A percentile compares a stretch with the other conserved stretches of the same genome.
phyloP scores from a whole-genome alignment of 192 early-diverging fungal genomes.

The Coemansia sp. region DNA sequence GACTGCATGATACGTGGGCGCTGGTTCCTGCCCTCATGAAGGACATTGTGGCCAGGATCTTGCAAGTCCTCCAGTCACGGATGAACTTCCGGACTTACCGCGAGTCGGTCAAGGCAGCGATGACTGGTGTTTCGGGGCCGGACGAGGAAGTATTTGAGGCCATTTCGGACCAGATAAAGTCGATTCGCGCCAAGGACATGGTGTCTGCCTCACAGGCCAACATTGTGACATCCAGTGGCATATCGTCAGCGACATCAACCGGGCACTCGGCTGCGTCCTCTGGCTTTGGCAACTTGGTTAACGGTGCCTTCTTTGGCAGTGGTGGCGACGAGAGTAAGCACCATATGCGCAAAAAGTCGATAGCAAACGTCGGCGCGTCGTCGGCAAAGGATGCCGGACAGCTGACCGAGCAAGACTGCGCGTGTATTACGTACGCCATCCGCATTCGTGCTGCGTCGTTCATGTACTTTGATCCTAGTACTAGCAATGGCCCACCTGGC shows the following conservation, averaged over 20 bases:
- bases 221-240: slow-evolving; percentile 21
- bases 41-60: slow-evolving; percentile 46
- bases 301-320: slow-evolving; percentile 44
- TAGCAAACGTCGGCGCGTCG: slow-evolving; percentile 16
- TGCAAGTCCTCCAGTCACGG: slow-evolving; percentile 48
- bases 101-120: slow-evolving; percentile 54
- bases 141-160: slow-evolving; percentile 52
- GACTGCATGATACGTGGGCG: slow-evolving; percentile 55
- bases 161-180: slow-evolving; percentile 46
- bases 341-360: slow-evolving; percentile 49
- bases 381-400: slow-evolving; percentile 27
- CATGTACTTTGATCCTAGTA: slow-evolving; percentile 44
- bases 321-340: slow-evolving; percentile 33
- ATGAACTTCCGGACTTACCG: slow-evolving; percentile 57
- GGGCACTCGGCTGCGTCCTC: slow-evolving; percentile 24
- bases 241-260: slow-evolving; percentile 17
- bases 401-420: slow-evolving; percentile 54
- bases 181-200: slow-evolving; percentile 47
- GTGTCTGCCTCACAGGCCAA: slow-evolving; percentile 28
- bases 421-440: slow-evolving; percentile 53
- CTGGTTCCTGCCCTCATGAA: slow-evolving; percentile 47
- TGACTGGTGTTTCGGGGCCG: slow-evolving; percentile 42
- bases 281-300: slow-evolving; percentile 41
- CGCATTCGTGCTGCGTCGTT: slow-evolving; percentile 54
- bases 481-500: slow-evolving; percentile 6